Evolutionary conservation across 2,329 filamentous ascomycete species (phyloP), one percentile per base, ranked within the genome.

Genomic region (Capronia americana): DNA sequence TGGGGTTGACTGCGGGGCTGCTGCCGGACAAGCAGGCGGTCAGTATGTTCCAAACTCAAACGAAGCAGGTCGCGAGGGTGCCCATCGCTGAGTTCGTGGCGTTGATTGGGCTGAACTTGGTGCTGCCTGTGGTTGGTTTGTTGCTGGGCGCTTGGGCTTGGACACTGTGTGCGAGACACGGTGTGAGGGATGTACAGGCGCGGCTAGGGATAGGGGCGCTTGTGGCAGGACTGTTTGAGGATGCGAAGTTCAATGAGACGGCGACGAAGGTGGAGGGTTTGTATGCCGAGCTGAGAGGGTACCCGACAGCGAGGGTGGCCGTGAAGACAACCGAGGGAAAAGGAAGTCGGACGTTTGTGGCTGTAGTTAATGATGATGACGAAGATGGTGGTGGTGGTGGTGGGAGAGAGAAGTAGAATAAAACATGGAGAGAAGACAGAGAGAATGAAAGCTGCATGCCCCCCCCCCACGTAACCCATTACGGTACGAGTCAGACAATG

Each of bases 71-170:
- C 7, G 50, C 50, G n/a, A 54, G 24, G 50, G 50, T 54, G 50
- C 50, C 50, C 50, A 24, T 54, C 50, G 50, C 50, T 6, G 50
- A 54, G 50, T 7, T 54, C 50, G 50, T 54, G 50, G 50, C 50
- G 50, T 54, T 54, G 50, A 54, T 28, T 28, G 50, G 6, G 50
- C 50, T 54, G n/a, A 54, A 54, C 14, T 26, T 54, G 24, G 50
- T 54, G 50, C 50, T 54, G 50, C 50, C 50, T 54, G 50, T 54
- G 50, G 50, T 54, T 54, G 50, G 50, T 54, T 24, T 54, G 8
- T 24, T 28, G 20, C 50, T 54, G 50, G 50, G 50, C 11, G 50
- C 20, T 6, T 54, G 50, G 50, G 50, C 50, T 5, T 54, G 50
- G 50, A n/a, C 14, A 24, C 50, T 54, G 50, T 54, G 50, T 17